These are phyloP conservation scores for Erythrophleum ivorense DNA, from an alignment of 331 rosid genomes.

Conservation along the genomic window DNA sequence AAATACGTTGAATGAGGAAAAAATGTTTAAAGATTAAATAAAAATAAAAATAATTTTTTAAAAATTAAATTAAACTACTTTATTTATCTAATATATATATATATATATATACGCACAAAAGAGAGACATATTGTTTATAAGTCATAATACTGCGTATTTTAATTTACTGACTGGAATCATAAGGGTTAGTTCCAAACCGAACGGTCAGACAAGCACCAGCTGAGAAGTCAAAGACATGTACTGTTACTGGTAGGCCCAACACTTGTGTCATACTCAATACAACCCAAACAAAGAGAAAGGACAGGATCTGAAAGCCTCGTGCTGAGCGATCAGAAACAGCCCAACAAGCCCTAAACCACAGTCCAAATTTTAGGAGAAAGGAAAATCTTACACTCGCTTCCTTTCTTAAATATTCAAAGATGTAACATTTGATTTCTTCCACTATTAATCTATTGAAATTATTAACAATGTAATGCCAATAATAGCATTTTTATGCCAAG, in stretches of 20 bases:
- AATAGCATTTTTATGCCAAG: not conserved
- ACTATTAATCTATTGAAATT: not conserved
- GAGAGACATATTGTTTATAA: too few species aligned
- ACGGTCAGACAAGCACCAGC: not conserved
- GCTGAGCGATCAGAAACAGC: not conserved
- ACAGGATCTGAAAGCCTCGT: not conserved
- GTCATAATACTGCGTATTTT: too few species aligned
- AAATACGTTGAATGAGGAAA: too few species aligned
- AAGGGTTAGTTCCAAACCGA: not conserved
- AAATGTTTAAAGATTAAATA: too few species aligned
- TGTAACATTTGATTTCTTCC: not conserved
- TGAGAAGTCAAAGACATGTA: not conserved
- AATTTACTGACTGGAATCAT: too few species aligned
- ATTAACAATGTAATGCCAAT: not conserved
- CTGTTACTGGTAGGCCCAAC: not conserved
- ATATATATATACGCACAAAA: too few species aligned
- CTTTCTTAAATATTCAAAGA: not conserved
- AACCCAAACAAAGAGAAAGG: not conserved
- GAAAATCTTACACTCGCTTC: not conserved
- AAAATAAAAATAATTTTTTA: too few species aligned
- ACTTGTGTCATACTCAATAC: not conserved
- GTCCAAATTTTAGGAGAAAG: not conserved
- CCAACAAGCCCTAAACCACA: not conserved
- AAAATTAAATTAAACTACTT: too few species aligned
- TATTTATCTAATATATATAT: not conserved